Percentiles rank a stretch among this genome's conserved stretches.
These are phyloP conservation scores for Aspergillus funiculosus DNA, from an alignment of 495 filamentous ascomycete species.

Conservation along the genomic window DNA sequence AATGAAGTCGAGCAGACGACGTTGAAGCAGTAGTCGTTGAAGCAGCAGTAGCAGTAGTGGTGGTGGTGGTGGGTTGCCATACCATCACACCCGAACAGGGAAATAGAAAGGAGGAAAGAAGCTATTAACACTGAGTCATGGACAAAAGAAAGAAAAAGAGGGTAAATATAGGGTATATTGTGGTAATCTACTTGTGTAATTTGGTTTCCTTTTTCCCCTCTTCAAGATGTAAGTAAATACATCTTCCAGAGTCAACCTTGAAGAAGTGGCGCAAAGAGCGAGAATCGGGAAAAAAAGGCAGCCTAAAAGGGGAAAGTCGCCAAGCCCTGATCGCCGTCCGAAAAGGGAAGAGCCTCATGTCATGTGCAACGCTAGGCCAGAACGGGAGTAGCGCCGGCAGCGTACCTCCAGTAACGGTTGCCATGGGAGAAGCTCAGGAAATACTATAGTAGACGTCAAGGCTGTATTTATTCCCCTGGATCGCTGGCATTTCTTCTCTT, in stretches of 20 bases:
- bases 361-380: constrained; percentile 27
- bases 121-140: background rate
- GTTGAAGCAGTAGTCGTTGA: constrained; percentile 11
- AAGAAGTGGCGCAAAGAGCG: background rate
- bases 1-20: no score
- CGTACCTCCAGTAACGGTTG: constrained; percentile 43
- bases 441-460: constrained; percentile 22
- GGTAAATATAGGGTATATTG: no score
- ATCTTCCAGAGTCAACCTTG: background rate
- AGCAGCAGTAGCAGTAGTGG: constrained; percentile 19
- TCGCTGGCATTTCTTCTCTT: constrained; percentile 17
- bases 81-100: constrained; percentile 20
- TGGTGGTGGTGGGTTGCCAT: constrained; percentile 27
- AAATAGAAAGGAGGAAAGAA: constrained; percentile 2
- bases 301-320: constrained; percentile 11
- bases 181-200: no score
- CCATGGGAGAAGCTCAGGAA: constrained; percentile 26
- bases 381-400: constrained; percentile 19
- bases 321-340: constrained; percentile 19
- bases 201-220: background rate
- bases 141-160: background rate
- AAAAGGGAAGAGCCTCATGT: constrained; percentile 28
- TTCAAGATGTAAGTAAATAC: background rate
- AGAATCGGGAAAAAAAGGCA: constrained; percentile 5
- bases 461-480: constrained; percentile 38